A percentile compares a stretch with the other conserved stretches of the same genome.
Conservation (phyloP, 805 yeast species). For the Hyphopichia homilentoma region DNA sequence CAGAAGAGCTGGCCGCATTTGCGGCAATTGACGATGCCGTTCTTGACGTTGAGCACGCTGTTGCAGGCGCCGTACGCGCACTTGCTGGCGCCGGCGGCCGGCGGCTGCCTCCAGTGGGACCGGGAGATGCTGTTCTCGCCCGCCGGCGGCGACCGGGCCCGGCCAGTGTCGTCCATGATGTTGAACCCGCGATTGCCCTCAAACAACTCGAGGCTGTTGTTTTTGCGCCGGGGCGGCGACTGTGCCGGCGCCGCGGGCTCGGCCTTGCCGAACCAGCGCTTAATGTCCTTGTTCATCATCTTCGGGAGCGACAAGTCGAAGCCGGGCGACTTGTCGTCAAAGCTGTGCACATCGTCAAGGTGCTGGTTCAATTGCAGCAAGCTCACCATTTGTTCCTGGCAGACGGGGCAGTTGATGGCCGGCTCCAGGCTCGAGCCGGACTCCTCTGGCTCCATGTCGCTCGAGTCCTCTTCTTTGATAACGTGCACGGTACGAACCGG, state of each 20-base stretch:
- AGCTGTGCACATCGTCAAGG: conserved; percentile 63
- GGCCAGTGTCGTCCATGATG: conserved; percentile 22
- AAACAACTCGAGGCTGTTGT: conserved; percentile 45
- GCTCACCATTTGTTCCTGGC: conserved; percentile 55
- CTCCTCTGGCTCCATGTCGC: conserved; percentile 3
- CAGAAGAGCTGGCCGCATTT: conserved; percentile 75
- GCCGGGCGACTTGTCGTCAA: conserved; percentile 13
- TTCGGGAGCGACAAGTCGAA: conserved; percentile 5
- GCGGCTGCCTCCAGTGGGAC: conserved; percentile 56
- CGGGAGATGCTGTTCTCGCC: conserved; percentile 36
- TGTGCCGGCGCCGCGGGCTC: conserved; percentile 29
- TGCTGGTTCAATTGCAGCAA: conserved; percentile 60
- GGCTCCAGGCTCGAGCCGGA: not conserved
- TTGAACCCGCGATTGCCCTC: conserved; percentile 41
- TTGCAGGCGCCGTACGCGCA: conserved; percentile 44
- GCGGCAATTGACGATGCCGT: conserved; percentile 66
- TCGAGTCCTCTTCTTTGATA: conserved; percentile 1
- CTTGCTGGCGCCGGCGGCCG: conserved; percentile 25
- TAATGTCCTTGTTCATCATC: conserved; percentile 20
- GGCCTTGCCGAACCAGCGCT: conserved; percentile 46
- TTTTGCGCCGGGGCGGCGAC: conserved; percentile 31
- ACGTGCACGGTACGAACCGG: not conserved
- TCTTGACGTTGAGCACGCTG: conserved; percentile 43
- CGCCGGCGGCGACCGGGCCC: conserved; percentile 10
- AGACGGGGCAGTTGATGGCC: conserved; percentile 59